Percentiles rank a stretch among this genome's conserved stretches.
Evolutionary conservation across 2,329 filamentous ascomycete genomes (phyloP).

Genomic region (Colletotrichum theobromicola): DNA sequence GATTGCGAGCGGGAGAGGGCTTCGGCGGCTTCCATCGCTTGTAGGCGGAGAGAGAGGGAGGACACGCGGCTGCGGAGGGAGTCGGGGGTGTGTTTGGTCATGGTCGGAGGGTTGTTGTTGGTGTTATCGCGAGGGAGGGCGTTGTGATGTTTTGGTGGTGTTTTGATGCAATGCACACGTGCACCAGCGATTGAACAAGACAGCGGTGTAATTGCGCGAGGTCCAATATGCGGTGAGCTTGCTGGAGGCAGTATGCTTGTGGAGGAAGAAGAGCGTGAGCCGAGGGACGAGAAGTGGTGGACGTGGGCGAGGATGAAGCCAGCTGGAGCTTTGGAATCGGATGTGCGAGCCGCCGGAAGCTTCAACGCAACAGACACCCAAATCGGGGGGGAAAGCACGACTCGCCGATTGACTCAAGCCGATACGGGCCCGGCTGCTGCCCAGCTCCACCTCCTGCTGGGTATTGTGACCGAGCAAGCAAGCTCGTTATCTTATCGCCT

Average conservation of each 20-base stretch:
- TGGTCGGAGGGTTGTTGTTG: constrained; percentile 25
- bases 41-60: constrained; percentile 49
- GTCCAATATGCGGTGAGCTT: not conserved
- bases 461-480: not conserved
- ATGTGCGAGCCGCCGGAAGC: constrained; percentile 1
- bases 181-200: not conserved
- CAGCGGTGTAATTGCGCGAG: not conserved
- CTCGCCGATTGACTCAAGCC: not conserved
- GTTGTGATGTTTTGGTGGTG: not conserved
- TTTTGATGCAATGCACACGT: not conserved
- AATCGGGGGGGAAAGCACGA: not conserved
- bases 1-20: constrained; percentile 17
- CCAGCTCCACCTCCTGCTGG: not conserved
- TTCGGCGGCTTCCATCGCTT: constrained; percentile 31
- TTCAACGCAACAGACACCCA: not conserved
- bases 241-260: not conserved
- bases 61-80: constrained; percentile 49
- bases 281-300: not conserved
- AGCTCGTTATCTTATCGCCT: constrained; percentile 7
- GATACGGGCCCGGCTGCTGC: not conserved
- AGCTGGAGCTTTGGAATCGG: constrained; percentile 1
- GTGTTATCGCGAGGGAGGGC: not conserved
- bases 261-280: not conserved
- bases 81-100: constrained; percentile 52
- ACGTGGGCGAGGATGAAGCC: not conserved